These are phyloP conservation scores for Sphaerobolus stellatus DNA, from an alignment of 1,284 basidiomycete species.

Conservation along the genomic window DNA sequence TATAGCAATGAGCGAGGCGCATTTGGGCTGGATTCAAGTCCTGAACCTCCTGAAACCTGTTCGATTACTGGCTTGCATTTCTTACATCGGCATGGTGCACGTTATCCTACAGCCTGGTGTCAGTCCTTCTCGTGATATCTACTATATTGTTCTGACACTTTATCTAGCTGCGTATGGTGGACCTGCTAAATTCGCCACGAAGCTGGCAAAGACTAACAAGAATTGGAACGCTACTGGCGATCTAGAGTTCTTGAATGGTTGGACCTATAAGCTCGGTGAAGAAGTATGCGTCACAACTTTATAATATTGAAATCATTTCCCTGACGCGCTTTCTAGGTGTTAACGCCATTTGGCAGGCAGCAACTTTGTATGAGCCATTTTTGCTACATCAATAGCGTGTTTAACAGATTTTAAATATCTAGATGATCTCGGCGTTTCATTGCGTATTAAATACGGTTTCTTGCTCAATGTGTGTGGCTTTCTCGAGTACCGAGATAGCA, in stretches of 20 bases:
- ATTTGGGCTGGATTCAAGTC: slow-evolving; percentile 70
- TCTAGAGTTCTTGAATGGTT: slow-evolving; percentile 73
- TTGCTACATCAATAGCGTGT: slow-evolving; percentile 3
- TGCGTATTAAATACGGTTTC: slow-evolving; percentile 36
- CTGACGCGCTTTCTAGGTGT: slow-evolving; percentile 48
- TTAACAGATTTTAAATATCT: background rate
- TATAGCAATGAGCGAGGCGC: slow-evolving; percentile 67
- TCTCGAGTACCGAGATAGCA: background rate
- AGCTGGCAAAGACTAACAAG: slow-evolving; percentile 52
- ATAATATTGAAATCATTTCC: slow-evolving; percentile 18
- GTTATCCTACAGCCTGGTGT: slow-evolving; percentile 61
- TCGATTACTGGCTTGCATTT: slow-evolving; percentile 71
- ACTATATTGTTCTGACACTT: background rate
- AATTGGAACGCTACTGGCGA: slow-evolving; percentile 57
- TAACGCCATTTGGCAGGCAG: slow-evolving; percentile 81
- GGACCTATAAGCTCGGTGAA: slow-evolving; percentile 72
- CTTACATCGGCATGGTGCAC: slow-evolving; percentile 77
- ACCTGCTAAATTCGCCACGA: slow-evolving; percentile 59
- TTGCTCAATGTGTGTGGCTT: slow-evolving; percentile 18
- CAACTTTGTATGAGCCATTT: slow-evolving; percentile 55
- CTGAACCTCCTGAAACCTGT: slow-evolving; percentile 69
- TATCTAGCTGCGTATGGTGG: slow-evolving; percentile 52
- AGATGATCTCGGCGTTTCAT: slow-evolving; percentile 70
- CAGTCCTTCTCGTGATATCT: background rate
- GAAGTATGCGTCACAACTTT: slow-evolving; percentile 17